Evolutionary conservation across 345 rosid species (phyloP).

Genomic region (Citrus australasica): DNA sequence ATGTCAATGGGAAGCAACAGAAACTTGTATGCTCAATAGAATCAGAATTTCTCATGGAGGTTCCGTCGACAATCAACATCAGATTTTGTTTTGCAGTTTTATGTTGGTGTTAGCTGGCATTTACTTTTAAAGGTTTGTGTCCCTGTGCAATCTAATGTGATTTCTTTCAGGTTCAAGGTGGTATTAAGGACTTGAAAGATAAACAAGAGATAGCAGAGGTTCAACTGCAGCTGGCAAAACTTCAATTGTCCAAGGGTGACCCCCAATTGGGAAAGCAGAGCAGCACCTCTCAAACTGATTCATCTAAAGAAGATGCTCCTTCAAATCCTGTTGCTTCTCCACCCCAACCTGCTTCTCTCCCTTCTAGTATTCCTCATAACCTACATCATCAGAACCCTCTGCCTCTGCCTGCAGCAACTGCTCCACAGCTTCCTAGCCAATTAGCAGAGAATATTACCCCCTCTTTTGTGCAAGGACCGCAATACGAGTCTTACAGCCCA

Average conservation of each 20-base stretch:
- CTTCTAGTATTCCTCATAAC: conserved; percentile 12
- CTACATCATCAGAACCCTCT: conserved; percentile 19
- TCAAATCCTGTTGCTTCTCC: conserved; percentile 13
- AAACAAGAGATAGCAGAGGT: conserved; percentile 57
- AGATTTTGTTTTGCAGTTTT: too few species aligned
- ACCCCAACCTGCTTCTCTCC: conserved; percentile 15
- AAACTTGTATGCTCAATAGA: not conserved
- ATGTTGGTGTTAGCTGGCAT: not conserved
- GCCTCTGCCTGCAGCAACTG: conserved; percentile 21
- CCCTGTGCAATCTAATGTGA: not conserved
- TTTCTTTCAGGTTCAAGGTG: conserved; percentile 40
- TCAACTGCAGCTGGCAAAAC: conserved; percentile 35
- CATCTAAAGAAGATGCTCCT: conserved; percentile 13
- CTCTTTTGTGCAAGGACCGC: conserved; percentile 5
- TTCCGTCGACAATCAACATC: not conserved
- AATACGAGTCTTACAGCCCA: conserved; percentile 19
- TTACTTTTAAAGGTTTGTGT: not conserved
- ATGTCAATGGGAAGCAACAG: not conserved
- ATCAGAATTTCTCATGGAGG: not conserved
- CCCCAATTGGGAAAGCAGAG: conserved; percentile 23
- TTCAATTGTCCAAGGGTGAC: conserved; percentile 26
- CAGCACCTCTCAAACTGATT: conserved; percentile 19
- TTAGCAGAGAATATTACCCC: conserved; percentile 8
- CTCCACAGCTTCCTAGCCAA: conserved; percentile 29
- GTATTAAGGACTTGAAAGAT: conserved; percentile 48